Evolutionary conservation across 2,329 filamentous ascomycete species (phyloP), one percentile per base, ranked within the genome.

Genomic region (Elsinoe necatrix): DNA sequence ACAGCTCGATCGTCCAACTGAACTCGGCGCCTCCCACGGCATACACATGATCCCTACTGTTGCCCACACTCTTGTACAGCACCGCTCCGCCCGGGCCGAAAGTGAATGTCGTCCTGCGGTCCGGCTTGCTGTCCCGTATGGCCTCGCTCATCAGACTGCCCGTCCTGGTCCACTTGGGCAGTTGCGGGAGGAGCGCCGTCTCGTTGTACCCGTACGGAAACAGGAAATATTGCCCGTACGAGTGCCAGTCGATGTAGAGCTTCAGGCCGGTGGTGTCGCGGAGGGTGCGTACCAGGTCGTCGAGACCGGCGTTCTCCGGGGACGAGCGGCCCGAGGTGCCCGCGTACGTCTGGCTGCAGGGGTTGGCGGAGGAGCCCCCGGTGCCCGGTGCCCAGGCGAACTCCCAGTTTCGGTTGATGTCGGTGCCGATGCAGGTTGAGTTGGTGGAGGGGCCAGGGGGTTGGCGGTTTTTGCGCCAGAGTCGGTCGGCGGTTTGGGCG

Each of bases 201-300:
- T 52, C 48, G 20, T 52, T 52, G 31, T 52, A 52, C 16, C 48
- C 48, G 25, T 18, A 52, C 8, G 48, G 48, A n/a, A 52, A 52
- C 16, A 52, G 48, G 31, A 52, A 52, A 11, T 52, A 52, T n/a
- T 52, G 48, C 20, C 48, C 48, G 11, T 52, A 52, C 2, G 48
- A 52, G 20, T 52, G 48, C 48, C 48, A 52, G 48, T 52, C 48
- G 31, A 52, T 52, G 12, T 52, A 52, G 2, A 84, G 72, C 63
- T 80, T 78, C 37, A 85, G 70, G 4, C 48, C 48, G 8, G 31
- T 25, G 2, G 48, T 52, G 18, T 52, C 48, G 31, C 48, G 48
- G 27, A 52, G 31, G 2, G 37, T 52, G 2, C 34, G 16, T 3
- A 52, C 6, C 1, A 52, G 20, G 6, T 29, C 21, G 25, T 35